Evolutionary conservation across 2,329 filamentous ascomycete species (phyloP), one percentile per base, ranked within the genome.

Genomic region (Cercospora sp.): DNA sequence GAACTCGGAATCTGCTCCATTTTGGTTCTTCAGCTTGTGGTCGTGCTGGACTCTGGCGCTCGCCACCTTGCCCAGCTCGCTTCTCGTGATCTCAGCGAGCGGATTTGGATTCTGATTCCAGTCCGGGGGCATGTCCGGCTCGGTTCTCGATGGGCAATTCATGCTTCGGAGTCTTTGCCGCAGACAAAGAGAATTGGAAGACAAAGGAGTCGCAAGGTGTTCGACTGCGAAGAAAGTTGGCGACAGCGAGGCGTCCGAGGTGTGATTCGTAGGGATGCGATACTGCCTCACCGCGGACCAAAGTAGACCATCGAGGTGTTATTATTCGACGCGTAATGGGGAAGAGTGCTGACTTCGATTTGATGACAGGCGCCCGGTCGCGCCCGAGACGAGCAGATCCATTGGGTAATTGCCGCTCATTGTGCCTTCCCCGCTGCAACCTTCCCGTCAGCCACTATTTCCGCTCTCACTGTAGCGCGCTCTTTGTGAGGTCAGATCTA

Each of bases 101-200:
- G 81, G 80, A 65, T 84, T 81, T 0, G 88, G 88, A 70, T 82
- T 89, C 78, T 90, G 88, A 74, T 90, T 90, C 80, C 84, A 88
- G 62, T 86, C 83, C 60, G 82, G 80, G 61, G 83, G 77, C 32
- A 83, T 81, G 66, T 87, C 83, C 10, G 81, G 80, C 69, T 90
- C 88, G 34, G 83, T 87, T 72, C 87, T 82, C 5, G 88, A 89
- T 66, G 88, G 88, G 76, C 88, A 89, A 74, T 90, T 90, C 88
- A 90, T 90, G n/a, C 66, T 59, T 55, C 21, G 51, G 51, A 30
- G 16, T 63, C 58, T 24, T 66, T 43, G 61, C 43, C 16, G 28
- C 49, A 59, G 55, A 37, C 18, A 13, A 32, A 66, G 30, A 45
- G n/a, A 18, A 13, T 3, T 18, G 58, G 6, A 28, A 30, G 40